Conservation (phyloP, 2,329 filamentous ascomycete genomes). For the Trichoderma brevicompactum region DNA sequence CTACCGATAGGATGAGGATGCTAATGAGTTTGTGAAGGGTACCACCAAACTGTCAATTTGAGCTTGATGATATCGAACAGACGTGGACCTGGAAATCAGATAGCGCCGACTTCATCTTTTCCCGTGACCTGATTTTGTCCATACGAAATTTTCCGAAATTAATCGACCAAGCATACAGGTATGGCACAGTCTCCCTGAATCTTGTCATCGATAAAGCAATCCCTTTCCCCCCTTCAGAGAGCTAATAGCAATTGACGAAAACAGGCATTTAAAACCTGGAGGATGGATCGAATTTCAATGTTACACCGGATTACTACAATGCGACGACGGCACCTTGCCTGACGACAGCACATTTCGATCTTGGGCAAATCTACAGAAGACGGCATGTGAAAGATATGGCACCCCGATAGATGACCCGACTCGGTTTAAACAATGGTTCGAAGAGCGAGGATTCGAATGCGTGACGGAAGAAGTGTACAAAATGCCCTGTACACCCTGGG, state of each 20-base stretch:
- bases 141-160: slow-evolving; percentile 41
- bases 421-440: slow-evolving; percentile 43
- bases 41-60: slow-evolving; percentile 44
- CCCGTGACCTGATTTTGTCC: slow-evolving; percentile 39
- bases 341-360: slow-evolving; percentile 35
- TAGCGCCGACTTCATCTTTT: slow-evolving; percentile 44
- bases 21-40: slow-evolving; percentile 35
- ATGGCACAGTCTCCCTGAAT: not conserved
- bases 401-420: slow-evolving; percentile 38
- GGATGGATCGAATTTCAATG: slow-evolving; percentile 44
- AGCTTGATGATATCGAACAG: slow-evolving; percentile 45
- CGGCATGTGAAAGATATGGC: slow-evolving; percentile 37
- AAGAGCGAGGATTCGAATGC: slow-evolving; percentile 56
- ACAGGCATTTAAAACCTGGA: slow-evolving; percentile 40
- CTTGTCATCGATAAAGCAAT: not conserved
- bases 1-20: not conserved
- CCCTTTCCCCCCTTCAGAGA: not conserved
- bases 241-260: not conserved
- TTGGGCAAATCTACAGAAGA: slow-evolving; percentile 35
- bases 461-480: slow-evolving; percentile 52
- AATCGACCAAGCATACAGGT: slow-evolving; percentile 44
- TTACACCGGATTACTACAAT: slow-evolving; percentile 36
- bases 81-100: slow-evolving; percentile 45
- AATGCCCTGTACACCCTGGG: slow-evolving; percentile 54
- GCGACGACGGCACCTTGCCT: slow-evolving; percentile 42